Conservation (phyloP, 805 yeast genomes). For the Grigorovia yakushimaensis region DNA sequence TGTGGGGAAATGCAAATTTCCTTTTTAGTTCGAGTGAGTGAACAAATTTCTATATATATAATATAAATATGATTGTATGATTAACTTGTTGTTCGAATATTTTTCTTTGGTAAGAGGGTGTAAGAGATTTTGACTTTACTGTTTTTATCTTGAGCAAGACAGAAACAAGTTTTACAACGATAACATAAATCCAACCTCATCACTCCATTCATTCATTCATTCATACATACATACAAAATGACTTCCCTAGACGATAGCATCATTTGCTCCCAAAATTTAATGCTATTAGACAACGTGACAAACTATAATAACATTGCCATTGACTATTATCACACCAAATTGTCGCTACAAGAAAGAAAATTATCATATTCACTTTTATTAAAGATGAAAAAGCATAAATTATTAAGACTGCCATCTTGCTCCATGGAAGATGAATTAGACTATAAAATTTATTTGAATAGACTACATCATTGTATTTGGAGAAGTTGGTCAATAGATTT, state of each 20-base stretch:
- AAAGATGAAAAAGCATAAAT: conserved; percentile 18
- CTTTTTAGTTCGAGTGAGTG: too few species aligned
- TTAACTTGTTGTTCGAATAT: too few species aligned
- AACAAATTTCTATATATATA: too few species aligned
- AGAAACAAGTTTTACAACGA: too few species aligned
- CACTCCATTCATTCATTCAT: background rate
- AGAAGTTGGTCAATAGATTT: conserved; percentile 88
- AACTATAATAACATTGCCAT: conserved; percentile 22
- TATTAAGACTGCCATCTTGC: conserved; percentile 27
- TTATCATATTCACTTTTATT: conserved; percentile 14
- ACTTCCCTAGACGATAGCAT: conserved; percentile 26
- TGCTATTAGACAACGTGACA: conserved; percentile 27
- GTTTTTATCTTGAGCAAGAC: too few species aligned
- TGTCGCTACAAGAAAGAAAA: conserved; percentile 10
- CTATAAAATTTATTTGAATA: conserved; percentile 25
- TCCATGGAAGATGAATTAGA: conserved; percentile 26
- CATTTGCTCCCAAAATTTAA: conserved; percentile 21
- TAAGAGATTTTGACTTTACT: too few species aligned
- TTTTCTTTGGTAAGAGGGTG: too few species aligned
- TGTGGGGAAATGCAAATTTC: background rate
- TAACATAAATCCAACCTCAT: too few species aligned
- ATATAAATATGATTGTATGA: too few species aligned
- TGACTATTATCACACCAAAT: conserved; percentile 23
- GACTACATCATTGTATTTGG: conserved; percentile 84
- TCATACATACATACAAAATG: conserved; percentile 7